Percentiles rank a stretch among this genome's conserved stretches.
These are phyloP conservation scores for Alternaria alternata DNA, from an alignment of 2,329 filamentous ascomycete species.

Conservation along the genomic window DNA sequence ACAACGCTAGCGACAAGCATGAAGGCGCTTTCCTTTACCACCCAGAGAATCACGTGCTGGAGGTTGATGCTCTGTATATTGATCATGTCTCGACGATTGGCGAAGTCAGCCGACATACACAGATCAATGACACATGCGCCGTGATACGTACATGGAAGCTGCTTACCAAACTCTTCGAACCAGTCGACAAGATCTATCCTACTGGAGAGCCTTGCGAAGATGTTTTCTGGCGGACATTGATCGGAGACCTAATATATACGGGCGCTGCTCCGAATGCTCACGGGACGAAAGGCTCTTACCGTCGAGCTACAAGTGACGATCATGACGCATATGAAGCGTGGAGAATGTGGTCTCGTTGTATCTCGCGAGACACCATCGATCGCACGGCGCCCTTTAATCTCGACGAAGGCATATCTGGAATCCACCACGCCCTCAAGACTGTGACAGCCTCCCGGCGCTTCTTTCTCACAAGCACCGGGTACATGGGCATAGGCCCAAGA, in stretches of 20 bases:
- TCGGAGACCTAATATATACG: slow-evolving; percentile 21
- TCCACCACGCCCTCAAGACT: slow-evolving; percentile 28
- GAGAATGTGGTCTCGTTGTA: slow-evolving; percentile 33
- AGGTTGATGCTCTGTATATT: slow-evolving; percentile 18
- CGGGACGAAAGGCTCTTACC: slow-evolving; percentile 9
- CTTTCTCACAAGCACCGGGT: slow-evolving; percentile 28
- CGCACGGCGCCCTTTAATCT: slow-evolving; percentile 27
- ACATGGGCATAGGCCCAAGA: slow-evolving; percentile 30
- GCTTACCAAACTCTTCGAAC: slow-evolving; percentile 4
- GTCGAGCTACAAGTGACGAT: slow-evolving; percentile 21
- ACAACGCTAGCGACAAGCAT: slow-evolving; percentile 19
- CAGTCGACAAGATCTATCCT: slow-evolving; percentile 10
- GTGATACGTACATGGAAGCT: slow-evolving; percentile 26
- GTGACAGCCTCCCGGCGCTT: slow-evolving; percentile 28
- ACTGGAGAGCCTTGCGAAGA: slow-evolving; percentile 21
- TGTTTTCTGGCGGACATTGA: slow-evolving; percentile 28
- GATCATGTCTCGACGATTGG: slow-evolving; percentile 19
- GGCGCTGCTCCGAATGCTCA: not conserved
- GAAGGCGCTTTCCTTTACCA: slow-evolving; percentile 8
- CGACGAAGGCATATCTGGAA: slow-evolving; percentile 20
- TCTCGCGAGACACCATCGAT: slow-evolving; percentile 26
- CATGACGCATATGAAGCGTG: slow-evolving; percentile 23
- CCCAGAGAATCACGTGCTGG: slow-evolving; percentile 6
- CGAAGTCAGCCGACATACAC: slow-evolving; percentile 27
- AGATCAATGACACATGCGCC: slow-evolving; percentile 28